These are phyloP conservation scores for Calocera cornea DNA, from an alignment of 768 basidiomycete genomes.

Conservation along the genomic window DNA sequence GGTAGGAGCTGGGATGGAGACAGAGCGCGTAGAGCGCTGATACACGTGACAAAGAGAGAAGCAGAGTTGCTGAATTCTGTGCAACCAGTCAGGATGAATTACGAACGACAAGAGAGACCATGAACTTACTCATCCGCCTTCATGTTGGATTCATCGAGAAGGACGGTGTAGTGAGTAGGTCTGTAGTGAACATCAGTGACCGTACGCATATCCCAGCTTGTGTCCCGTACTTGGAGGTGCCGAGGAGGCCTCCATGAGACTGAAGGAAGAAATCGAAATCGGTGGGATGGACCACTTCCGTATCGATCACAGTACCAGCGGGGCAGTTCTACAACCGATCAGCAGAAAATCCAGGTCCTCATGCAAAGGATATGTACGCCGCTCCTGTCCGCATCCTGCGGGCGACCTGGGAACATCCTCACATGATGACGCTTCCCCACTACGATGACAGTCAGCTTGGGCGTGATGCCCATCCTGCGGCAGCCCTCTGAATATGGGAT, in stretches of 20 bases:
- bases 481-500: slow-evolving; percentile 54
- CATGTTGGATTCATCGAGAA: slow-evolving; percentile 38
- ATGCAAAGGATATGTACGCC: slow-evolving; percentile 21
- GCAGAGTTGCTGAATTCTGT: slow-evolving; percentile 48
- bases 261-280: slow-evolving; percentile 71
- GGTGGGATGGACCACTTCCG: slow-evolving; percentile 50
- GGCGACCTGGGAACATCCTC: slow-evolving; percentile 39
- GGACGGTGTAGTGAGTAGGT: slow-evolving; percentile 47
- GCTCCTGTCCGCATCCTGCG: slow-evolving; percentile 42
- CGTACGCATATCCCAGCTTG: background rate
- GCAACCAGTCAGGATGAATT: background rate
- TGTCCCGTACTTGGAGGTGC: slow-evolving; percentile 19
- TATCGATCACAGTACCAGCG: slow-evolving; percentile 66
- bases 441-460: slow-evolving; percentile 60
- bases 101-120: background rate
- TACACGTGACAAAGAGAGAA: slow-evolving; percentile 73
- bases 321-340: slow-evolving; percentile 36
- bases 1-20: slow-evolving; percentile 70
- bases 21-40: slow-evolving; percentile 64
- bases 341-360: background rate
- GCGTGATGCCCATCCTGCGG: slow-evolving; percentile 38
- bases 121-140: slow-evolving; percentile 25
- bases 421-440: slow-evolving; percentile 67
- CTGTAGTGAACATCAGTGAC: slow-evolving; percentile 22
- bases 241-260: slow-evolving; percentile 62